Evolutionary conservation across 1,284 basidiomycete genomes (phyloP).

Genomic region (Trichosporon sp.): DNA sequence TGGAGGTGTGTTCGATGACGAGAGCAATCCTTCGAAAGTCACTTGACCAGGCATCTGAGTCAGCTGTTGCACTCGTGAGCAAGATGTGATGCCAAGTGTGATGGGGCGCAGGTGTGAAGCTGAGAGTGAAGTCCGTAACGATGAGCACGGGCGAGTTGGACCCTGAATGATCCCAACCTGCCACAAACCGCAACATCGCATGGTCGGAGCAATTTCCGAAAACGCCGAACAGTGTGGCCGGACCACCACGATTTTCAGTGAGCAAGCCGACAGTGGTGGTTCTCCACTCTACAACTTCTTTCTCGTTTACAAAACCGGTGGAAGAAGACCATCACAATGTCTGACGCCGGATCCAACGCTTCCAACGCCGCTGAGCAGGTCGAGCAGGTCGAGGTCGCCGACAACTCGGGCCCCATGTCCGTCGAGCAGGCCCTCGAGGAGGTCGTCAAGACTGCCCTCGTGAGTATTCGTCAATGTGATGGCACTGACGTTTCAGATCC

Average conservation of each 20-base stretch:
- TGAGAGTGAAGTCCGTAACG: no score
- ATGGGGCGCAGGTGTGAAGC: no score
- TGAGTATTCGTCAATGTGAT: background rate
- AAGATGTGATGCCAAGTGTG: no score
- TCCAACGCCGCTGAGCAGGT: conserved; percentile 59
- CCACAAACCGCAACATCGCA: background rate
- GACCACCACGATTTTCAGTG: background rate
- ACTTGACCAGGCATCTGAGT: no score
- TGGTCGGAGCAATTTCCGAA: background rate
- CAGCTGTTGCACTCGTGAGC: no score
- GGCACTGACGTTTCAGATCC: conserved; percentile 36
- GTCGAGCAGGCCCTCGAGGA: conserved; percentile 98
- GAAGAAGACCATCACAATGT: conserved; percentile 65
- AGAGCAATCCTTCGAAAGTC: background rate
- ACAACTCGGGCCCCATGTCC: conserved; percentile 84
- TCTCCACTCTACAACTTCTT: conserved; percentile 1
- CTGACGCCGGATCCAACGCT: conserved; percentile 95
- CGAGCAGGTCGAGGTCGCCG: conserved; percentile 69
- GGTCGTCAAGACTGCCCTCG: conserved; percentile 69
- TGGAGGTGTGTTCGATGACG: background rate
- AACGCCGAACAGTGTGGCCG: background rate
- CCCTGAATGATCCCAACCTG: no score
- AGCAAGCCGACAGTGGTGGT: background rate
- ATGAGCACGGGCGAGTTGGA: no score
- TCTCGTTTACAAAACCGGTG: conserved; percentile 27